Base-by-base conservation (phyloP, 805 yeast species). In the Teunomyces panamensis region DNA sequence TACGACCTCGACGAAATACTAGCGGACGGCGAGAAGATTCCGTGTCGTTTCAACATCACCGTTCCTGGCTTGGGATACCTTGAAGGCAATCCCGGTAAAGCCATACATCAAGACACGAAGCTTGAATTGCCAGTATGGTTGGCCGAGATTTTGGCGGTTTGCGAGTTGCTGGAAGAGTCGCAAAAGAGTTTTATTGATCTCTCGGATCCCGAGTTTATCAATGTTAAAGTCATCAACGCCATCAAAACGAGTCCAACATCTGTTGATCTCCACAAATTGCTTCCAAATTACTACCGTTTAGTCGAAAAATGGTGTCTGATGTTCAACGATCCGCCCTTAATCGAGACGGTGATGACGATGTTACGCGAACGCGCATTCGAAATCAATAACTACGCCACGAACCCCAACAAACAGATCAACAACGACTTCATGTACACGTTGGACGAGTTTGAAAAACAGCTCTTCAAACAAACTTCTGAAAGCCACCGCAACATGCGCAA, bases 61-160 rank as follows among this genome's bases (percentile, higher is more conserved):
- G 85, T 89, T 6, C 95, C 96, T 0, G 92, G 94, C 0, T 69
- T 92, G n/a, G 97, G 97, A 2, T 89, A 85, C 58, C 71, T 92
- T 5, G 91, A 86, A 58, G 89, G 91, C 6, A 81, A 85, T 50
- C 87, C 89, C 0, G 88, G 86, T 1, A 76, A 80, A 52, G 62
- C 82, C 50, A 71, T 85, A 28, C 66, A 69, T 46, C 75, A 80
- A 56, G 83, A 81, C 30, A 74, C 90, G 2, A 83, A 82, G 57
- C 58, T 89, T 3, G 91, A 87, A 49, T 72, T 92, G 20, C 98
- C 98, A 0, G 64, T 90, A 27, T 92, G 98, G 98, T 67, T 92
- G 35, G 95, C 96, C 0, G 84, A 84, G 49, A 78, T 86, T 1
- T 68, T 91, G 29, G 96, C 96, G 0, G 62, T 53, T 39, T 70